Evolutionary conservation across 257 asterid species (phyloP).

Genomic region (Echium plantagineum): DNA sequence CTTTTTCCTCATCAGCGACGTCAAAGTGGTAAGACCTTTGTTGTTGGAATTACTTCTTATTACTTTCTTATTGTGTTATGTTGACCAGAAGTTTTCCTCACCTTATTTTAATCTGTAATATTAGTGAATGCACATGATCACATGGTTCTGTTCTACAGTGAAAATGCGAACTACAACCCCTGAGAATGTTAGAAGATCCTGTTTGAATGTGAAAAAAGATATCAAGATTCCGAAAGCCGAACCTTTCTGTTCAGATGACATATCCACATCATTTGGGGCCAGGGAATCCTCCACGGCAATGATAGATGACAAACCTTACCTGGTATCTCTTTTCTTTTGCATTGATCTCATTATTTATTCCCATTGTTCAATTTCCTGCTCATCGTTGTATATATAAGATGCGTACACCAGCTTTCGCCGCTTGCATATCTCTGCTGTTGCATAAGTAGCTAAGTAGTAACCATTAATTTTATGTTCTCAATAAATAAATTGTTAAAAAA

Average conservation of each 20-base stretch:
- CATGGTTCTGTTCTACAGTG: background rate
- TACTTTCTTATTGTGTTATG: background rate
- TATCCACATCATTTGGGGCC: constrained; percentile 3
- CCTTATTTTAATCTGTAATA: background rate
- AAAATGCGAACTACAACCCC: background rate
- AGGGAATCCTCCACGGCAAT: constrained; percentile 7
- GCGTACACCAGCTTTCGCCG: background rate
- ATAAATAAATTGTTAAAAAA: too few relatives aligned
- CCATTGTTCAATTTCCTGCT: background rate
- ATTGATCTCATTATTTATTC: background rate
- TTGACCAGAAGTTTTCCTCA: background rate
- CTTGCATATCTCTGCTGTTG: background rate
- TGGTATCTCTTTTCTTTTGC: constrained; percentile 15
- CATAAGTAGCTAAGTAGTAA: too few relatives aligned
- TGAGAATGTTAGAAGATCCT: background rate
- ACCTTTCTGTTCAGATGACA: constrained; percentile 11
- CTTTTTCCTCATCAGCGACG: constrained; percentile 1
- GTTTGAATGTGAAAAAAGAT: background rate
- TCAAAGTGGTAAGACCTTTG: constrained; percentile 8
- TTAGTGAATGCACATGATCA: background rate
- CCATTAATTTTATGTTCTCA: too few relatives aligned
- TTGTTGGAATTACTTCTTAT: constrained; percentile 5
- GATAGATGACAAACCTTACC: constrained; percentile 13
- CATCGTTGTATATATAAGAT: background rate
- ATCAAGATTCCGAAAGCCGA: constrained; percentile 8